A percentile compares a stretch with the other conserved stretches of the same genome.
Evolutionary conservation across 352 stramenopile genomes (phyloP).

Genomic region (Globisporangium solare): DNA sequence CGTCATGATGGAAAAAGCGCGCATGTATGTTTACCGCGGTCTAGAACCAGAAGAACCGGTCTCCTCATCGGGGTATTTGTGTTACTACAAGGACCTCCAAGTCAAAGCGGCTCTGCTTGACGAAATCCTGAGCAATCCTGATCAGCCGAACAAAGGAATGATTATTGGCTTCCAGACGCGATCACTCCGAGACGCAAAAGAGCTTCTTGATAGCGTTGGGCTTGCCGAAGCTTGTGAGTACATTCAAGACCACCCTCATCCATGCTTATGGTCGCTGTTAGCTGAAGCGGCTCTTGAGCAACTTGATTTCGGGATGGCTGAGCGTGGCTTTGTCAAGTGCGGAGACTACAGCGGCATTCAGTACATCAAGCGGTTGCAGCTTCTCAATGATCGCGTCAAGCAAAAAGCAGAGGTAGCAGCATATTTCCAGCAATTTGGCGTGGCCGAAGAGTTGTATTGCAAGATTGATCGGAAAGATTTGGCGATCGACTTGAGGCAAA

Average conservation of each 20-base stretch:
- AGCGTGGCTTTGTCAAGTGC: slow-evolving; percentile 90
- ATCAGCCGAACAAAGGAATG: slow-evolving; percentile 71
- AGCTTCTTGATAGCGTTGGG: slow-evolving; percentile 81
- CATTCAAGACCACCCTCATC: slow-evolving; percentile 85
- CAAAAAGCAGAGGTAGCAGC: slow-evolving; percentile 88
- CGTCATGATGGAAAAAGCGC: slow-evolving; percentile 91
- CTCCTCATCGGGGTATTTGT: slow-evolving; percentile 86
- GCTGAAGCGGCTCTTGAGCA: slow-evolving; percentile 87
- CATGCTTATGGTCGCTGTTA: slow-evolving; percentile 83
- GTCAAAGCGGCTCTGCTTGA: slow-evolving; percentile 83
- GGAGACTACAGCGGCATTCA: slow-evolving; percentile 91
- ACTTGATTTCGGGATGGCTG: slow-evolving; percentile 89
- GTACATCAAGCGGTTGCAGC: slow-evolving; percentile 87
- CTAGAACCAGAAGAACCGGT: slow-evolving; percentile 88
- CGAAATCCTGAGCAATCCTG: slow-evolving; percentile 80
- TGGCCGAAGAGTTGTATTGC: slow-evolving; percentile 88
- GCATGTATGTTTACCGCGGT: slow-evolving; percentile 87
- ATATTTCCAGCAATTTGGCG: slow-evolving; percentile 91
- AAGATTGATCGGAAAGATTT: slow-evolving; percentile 95
- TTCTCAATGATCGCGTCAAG: slow-evolving; percentile 89
- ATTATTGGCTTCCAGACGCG: slow-evolving; percentile 89
- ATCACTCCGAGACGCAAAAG: slow-evolving; percentile 81
- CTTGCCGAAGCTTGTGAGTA: slow-evolving; percentile 74
- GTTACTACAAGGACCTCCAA: slow-evolving; percentile 84
- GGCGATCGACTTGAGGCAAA: slow-evolving; percentile 86